phyloP scores from a whole-genome alignment of 371 early-diverging fungal species.

The Catenaria anguillulae region DNA sequence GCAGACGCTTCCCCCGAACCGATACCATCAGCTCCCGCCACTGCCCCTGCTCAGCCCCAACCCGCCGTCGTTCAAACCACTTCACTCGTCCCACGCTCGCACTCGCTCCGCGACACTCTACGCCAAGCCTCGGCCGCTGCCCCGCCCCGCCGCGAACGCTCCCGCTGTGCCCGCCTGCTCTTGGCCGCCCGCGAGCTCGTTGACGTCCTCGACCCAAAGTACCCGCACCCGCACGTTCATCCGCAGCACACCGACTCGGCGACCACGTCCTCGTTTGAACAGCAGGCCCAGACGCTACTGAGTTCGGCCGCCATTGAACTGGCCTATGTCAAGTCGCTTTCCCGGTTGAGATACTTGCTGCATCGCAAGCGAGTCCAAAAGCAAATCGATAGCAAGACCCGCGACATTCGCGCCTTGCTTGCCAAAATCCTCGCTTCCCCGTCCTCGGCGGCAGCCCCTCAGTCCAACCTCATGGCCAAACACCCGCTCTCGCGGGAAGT shows the following conservation, averaged over 20 bases:
- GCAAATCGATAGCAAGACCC: neutral
- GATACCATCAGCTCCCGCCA: too few species aligned
- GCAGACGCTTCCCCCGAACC: too few species aligned
- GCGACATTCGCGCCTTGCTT: neutral
- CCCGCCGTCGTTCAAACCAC: too few species aligned
- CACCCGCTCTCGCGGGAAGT: too few species aligned
- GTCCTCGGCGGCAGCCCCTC: too few species aligned
- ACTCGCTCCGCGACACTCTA: neutral
- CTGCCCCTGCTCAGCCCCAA: too few species aligned
- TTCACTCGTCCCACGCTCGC: too few species aligned
- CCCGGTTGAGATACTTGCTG: neutral
- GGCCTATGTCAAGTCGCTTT: neutral
- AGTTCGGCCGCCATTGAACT: neutral
- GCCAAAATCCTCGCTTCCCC: too few species aligned
- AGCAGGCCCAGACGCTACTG: too few species aligned
- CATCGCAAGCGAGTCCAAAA: neutral
- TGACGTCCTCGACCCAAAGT: neutral
- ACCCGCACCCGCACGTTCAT: neutral
- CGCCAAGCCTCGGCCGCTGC: neutral
- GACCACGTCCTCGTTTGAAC: too few species aligned
- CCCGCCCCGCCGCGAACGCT: neutral
- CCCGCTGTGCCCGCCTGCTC: neutral
- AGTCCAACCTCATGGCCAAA: too few species aligned
- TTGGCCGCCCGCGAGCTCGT: neutral
- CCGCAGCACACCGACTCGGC: neutral